phyloP scores from a whole-genome alignment of 177 flowering plant species.

The Tripterygium wilfordii region DNA sequence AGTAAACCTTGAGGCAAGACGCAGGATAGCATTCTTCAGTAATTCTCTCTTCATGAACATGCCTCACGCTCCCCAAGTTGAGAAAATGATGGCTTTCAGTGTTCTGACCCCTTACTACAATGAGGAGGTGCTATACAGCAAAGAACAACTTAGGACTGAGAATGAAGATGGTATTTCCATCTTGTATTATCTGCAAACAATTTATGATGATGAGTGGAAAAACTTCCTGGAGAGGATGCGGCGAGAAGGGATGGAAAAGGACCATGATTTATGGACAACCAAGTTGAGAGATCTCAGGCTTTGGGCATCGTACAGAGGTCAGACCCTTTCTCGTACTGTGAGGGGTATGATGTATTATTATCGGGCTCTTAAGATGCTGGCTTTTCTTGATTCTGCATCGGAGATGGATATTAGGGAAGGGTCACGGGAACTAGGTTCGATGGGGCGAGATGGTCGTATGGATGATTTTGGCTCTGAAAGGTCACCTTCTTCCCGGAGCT shows the following conservation, averaged over 20 bases:
- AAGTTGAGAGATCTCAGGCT: slow-evolving; percentile 57
- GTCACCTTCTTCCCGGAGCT: slow-evolving; percentile 26
- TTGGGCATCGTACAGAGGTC: slow-evolving; percentile 74
- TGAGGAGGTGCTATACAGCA: slow-evolving; percentile 56
- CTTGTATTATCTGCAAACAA: slow-evolving; percentile 56
- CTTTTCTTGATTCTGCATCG: slow-evolving; percentile 66
- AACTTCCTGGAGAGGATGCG: slow-evolving; percentile 62
- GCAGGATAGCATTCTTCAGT: slow-evolving; percentile 64
- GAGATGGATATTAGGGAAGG: slow-evolving; percentile 62
- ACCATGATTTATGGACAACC: slow-evolving; percentile 45
- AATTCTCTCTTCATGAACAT: slow-evolving; percentile 71
- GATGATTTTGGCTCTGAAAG: slow-evolving; percentile 24
- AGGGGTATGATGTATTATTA: slow-evolving; percentile 78
- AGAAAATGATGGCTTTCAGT: slow-evolving; percentile 70
- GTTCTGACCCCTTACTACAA: slow-evolving; percentile 67
- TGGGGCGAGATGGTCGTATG: slow-evolving; percentile 22
- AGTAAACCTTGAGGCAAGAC: slow-evolving; percentile 58
- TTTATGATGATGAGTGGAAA: slow-evolving; percentile 62
- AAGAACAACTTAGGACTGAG: slow-evolving; percentile 51
- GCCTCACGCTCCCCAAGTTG: slow-evolving; percentile 79
- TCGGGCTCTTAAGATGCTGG: slow-evolving; percentile 64
- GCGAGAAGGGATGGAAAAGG: slow-evolving; percentile 49
- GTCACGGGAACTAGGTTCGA: slow-evolving; percentile 34
- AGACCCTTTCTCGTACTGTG: slow-evolving; percentile 61
- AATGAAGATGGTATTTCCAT: slow-evolving; percentile 70